A percentile compares a stretch with the other conserved stretches of the same genome.
Conservation (phyloP, 164 flowering plant genomes). For the Liriodendron chinense region DNA sequence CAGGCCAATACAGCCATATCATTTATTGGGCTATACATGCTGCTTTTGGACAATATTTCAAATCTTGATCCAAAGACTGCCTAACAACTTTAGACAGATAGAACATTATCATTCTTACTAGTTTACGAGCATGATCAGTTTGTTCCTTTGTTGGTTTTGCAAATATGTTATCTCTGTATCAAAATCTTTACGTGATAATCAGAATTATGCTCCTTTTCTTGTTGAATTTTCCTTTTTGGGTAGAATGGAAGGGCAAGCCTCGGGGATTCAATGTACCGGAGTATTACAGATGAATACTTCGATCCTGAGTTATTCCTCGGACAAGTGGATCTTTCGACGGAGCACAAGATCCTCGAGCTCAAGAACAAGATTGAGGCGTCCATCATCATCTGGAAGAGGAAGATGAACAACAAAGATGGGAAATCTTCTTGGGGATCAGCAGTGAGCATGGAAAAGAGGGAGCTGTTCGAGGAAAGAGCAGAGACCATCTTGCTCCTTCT, state of each 20-base stretch:
- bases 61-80: background rate
- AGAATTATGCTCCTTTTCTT: background rate
- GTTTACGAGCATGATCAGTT: background rate
- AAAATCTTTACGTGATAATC: background rate
- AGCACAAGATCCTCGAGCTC: slow-evolving; percentile 79
- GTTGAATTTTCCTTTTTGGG: slow-evolving; percentile 5
- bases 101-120: background rate
- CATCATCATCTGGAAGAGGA: slow-evolving; percentile 79
- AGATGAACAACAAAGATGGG: slow-evolving; percentile 68
- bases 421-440: slow-evolving; percentile 82
- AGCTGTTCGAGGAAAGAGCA: slow-evolving; percentile 86
- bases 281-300: slow-evolving; percentile 77
- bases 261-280: slow-evolving; percentile 69
- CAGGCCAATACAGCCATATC: too few species aligned
- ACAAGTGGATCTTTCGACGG: slow-evolving; percentile 63
- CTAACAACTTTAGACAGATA: background rate
- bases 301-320: slow-evolving; percentile 69
- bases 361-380: slow-evolving; percentile 91
- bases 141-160: background rate
- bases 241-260: slow-evolving; percentile 84
- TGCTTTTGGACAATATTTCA: too few species aligned
- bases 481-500: slow-evolving; percentile 75
- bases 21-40: too few species aligned
- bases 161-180: background rate
- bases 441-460: slow-evolving; percentile 80